Evolutionary conservation across 495 filamentous ascomycete genomes (phyloP).

Genomic region (Hypoxylon crocopeplum): DNA sequence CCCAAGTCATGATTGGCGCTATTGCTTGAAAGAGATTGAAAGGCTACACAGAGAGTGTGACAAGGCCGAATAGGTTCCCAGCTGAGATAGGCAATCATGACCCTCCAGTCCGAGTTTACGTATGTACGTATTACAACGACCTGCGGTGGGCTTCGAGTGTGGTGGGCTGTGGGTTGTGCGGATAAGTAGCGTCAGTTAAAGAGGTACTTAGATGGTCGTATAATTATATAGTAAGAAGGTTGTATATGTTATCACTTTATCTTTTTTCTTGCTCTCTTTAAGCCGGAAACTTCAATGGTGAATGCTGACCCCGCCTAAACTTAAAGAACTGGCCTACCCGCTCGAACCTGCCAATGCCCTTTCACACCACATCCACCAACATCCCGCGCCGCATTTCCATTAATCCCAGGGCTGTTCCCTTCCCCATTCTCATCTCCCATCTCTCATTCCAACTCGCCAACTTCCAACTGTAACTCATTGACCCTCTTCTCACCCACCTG

Average conservation of each 20-base stretch:
- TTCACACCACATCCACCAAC: conserved; percentile 12
- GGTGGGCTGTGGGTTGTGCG: too few relatives aligned
- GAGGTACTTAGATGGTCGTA: conserved; percentile 9
- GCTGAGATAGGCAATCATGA: conserved; percentile 1
- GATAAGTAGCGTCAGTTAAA: conserved; percentile 19
- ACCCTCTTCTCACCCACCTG: conserved; percentile 6
- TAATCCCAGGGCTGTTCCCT: too few relatives aligned
- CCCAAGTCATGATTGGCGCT: conserved; percentile 11
- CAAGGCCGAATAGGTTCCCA: conserved; percentile 7
- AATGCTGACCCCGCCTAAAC: conserved; percentile 32
- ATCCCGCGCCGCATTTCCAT: conserved; percentile 25
- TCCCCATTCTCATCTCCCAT: background rate
- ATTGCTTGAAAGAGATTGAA: conserved; percentile 19
- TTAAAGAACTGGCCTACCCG: conserved; percentile 23
- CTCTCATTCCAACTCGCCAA: background rate
- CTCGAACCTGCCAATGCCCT: conserved; percentile 14
- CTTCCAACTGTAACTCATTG: conserved; percentile 23
- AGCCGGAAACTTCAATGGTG: too few relatives aligned
- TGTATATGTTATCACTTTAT: conserved; percentile 13
- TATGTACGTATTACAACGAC: conserved; percentile 7
- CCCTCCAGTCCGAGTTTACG: background rate
- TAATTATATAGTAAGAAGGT: background rate
- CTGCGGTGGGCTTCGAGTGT: too few relatives aligned
- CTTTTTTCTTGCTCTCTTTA: background rate
- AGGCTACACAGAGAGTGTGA: conserved; percentile 23